phyloP scores from a whole-genome alignment of 345 rosid genomes.

The Triadica sebifera region DNA sequence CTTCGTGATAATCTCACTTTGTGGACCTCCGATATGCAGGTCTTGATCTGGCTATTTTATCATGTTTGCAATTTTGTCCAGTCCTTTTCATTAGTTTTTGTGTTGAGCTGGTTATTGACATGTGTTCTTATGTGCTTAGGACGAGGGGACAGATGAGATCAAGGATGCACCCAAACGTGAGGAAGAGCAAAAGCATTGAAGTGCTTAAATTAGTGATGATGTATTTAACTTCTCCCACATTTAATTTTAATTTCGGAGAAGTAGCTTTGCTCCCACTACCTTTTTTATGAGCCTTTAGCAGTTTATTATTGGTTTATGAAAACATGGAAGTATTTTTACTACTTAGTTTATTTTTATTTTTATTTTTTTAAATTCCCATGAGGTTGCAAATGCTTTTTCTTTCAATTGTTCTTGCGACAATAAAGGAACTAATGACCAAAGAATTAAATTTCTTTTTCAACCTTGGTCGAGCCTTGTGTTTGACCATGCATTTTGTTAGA shows the following conservation, averaged over 20 bases:
- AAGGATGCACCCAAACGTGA: slow-evolving; percentile 44
- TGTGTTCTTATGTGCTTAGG: slow-evolving; percentile 24
- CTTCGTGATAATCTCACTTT: slow-evolving; percentile 40
- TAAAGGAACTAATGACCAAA: slow-evolving; percentile 26
- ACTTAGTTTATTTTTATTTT: slow-evolving; percentile 19
- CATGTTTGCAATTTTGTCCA: background rate
- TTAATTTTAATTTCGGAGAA: slow-evolving; percentile 36
- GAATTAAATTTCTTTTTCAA: slow-evolving; percentile 1
- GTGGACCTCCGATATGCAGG: slow-evolving; percentile 71
- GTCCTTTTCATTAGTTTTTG: slow-evolving; percentile 18
- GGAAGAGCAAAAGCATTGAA: slow-evolving; percentile 41
- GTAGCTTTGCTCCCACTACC: slow-evolving; percentile 29
- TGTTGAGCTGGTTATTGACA: slow-evolving; percentile 1
- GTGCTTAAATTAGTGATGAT: background rate
- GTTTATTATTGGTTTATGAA: slow-evolving; percentile 16
- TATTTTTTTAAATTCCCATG: slow-evolving; percentile 16
- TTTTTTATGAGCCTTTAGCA: slow-evolving; percentile 15
- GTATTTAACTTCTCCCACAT: slow-evolving; percentile 28
- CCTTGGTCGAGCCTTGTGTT: too few relatives aligned
- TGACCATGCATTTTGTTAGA: too few relatives aligned
- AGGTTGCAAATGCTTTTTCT: slow-evolving; percentile 11
- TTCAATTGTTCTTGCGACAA: slow-evolving; percentile 25
- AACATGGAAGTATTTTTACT: slow-evolving; percentile 18
- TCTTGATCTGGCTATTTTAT: slow-evolving; percentile 12
- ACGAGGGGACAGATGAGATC: slow-evolving; percentile 47